Conservation (phyloP, 805 yeast species). For the Saccharomycopsis lassenensis region DNA sequence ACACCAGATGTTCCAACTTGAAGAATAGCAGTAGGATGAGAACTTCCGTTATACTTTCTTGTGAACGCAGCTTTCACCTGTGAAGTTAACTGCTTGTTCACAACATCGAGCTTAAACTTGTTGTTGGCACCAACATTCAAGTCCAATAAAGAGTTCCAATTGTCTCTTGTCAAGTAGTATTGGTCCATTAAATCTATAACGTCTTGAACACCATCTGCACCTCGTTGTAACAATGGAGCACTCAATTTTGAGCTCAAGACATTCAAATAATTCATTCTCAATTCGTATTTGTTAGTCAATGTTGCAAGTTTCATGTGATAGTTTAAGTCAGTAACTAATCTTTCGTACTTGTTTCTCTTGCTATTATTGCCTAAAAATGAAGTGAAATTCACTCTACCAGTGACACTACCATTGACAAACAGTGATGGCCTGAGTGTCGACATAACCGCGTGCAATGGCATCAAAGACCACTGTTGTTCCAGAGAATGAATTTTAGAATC, state of each 20-base stretch:
- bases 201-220: conserved; percentile 51
- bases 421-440: conserved; percentile 77
- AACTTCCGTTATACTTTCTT: conserved; percentile 58
- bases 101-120: conserved; percentile 29
- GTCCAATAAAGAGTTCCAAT: conserved; percentile 84
- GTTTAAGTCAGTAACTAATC: conserved; percentile 78
- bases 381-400: conserved; percentile 68
- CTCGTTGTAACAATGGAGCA: conserved; percentile 43
- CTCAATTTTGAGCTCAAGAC: conserved; percentile 45
- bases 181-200: conserved; percentile 70
- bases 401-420: conserved; percentile 58
- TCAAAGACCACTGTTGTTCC: conserved; percentile 88
- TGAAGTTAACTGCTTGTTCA: conserved; percentile 58
- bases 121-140: conserved; percentile 55
- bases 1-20: conserved; percentile 49
- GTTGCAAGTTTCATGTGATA: conserved; percentile 78
- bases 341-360: conserved; percentile 62
- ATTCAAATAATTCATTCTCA: conserved; percentile 70
- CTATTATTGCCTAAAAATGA: conserved; percentile 88
- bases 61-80: conserved; percentile 82
- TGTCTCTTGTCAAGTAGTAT: conserved; percentile 80
- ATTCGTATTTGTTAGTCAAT: conserved; percentile 60
- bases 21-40: conserved; percentile 82
- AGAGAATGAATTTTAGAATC: conserved; percentile 77
- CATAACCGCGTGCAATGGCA: conserved; percentile 83